These are phyloP conservation scores for Saposhnikovia divaricata DNA, from an alignment of 129 eudicot genomes.

Conservation along the genomic window DNA sequence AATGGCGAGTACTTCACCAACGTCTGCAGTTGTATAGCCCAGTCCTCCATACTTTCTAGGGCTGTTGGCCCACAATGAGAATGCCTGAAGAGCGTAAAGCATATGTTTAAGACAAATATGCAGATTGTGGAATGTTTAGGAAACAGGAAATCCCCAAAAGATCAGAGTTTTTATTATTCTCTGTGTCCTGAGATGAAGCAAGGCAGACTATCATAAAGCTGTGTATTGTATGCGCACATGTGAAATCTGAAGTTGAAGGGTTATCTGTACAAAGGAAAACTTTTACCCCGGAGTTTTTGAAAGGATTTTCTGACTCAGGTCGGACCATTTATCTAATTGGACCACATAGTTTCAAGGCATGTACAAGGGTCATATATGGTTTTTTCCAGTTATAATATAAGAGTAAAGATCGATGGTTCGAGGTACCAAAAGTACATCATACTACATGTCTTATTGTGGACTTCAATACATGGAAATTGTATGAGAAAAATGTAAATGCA, in stretches of 20 bases:
- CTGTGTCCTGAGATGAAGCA: background rate
- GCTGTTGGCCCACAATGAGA: constrained; percentile 53
- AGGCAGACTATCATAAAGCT: no score
- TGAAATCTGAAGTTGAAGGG: no score
- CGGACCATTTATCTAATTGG: background rate
- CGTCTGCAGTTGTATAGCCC: constrained; percentile 26
- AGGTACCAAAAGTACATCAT: background rate
- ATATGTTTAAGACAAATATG: background rate
- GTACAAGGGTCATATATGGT: background rate
- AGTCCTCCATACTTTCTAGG: constrained; percentile 35
- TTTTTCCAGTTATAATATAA: background rate
- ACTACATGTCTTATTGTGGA: background rate
- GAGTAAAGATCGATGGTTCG: background rate
- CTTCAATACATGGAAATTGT: background rate
- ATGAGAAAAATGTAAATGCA: background rate
- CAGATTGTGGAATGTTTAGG: background rate
- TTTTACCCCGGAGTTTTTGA: background rate
- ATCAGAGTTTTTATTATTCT: background rate
- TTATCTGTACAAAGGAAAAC: background rate
- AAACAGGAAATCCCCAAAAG: background rate
- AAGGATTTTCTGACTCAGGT: background rate
- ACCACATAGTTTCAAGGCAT: background rate
- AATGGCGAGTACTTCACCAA: constrained; percentile 42
- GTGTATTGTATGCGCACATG: no score
- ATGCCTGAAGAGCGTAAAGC: constrained; percentile 25